Conservation (phyloP, 2,329 filamentous ascomycete species). For the Scorias spongiosa region DNA sequence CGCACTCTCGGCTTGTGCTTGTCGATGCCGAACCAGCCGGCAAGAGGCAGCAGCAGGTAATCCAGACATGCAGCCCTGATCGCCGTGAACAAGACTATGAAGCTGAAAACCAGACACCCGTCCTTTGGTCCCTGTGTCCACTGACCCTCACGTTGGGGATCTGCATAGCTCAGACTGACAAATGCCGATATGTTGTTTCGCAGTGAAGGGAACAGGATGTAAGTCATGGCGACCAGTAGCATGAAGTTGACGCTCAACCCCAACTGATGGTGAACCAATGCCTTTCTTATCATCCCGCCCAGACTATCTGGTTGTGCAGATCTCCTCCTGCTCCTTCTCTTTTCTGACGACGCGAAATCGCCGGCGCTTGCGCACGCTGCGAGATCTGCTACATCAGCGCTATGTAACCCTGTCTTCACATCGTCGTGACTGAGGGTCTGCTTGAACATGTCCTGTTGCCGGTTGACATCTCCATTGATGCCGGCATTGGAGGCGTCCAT, state of each 20-base stretch:
- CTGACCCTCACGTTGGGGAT: slow-evolving; percentile 22
- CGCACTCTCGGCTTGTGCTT: slow-evolving; percentile 59
- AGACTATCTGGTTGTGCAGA: slow-evolving; percentile 4
- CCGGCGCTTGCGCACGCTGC: slow-evolving; percentile 9
- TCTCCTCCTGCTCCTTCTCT: background rate
- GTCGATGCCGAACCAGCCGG: slow-evolving; percentile 54
- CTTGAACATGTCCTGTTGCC: too few species aligned
- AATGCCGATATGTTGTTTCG: slow-evolving; percentile 72
- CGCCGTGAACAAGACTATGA: slow-evolving; percentile 73
- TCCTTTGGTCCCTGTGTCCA: slow-evolving; percentile 74
- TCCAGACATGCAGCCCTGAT: slow-evolving; percentile 76
- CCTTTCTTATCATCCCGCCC: slow-evolving; percentile 17
- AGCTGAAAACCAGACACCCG: slow-evolving; percentile 58
- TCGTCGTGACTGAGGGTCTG: background rate
- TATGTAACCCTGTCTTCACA: background rate
- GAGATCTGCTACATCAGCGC: background rate
- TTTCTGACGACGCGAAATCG: slow-evolving; percentile 2
- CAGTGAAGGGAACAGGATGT: slow-evolving; percentile 68
- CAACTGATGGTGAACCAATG: slow-evolving; percentile 27
- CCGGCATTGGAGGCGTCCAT: too few species aligned
- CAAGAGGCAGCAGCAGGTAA: slow-evolving; percentile 68
- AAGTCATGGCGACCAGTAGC: slow-evolving; percentile 65
- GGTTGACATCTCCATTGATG: too few species aligned
- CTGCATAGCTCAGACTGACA: slow-evolving; percentile 66
- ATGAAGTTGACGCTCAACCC: slow-evolving; percentile 73